Evolutionary conservation across 306 rosid genomes (phyloP).

Genomic region (Gastrolobium villosum): DNA sequence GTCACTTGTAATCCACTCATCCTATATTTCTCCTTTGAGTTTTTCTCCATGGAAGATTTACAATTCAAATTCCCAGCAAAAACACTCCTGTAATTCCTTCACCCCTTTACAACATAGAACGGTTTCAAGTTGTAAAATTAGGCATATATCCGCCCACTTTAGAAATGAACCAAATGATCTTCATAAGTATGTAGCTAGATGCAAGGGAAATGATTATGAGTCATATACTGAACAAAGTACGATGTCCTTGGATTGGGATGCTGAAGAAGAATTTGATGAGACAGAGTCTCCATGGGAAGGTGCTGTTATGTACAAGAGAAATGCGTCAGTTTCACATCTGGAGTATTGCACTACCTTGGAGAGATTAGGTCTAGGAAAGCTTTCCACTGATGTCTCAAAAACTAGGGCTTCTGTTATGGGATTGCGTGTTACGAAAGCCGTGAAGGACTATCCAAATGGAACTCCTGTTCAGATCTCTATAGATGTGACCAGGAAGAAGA

Average conservation of each 20-base stretch:
- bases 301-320: conserved; percentile 83
- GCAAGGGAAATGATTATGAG: conserved; percentile 54
- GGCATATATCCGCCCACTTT: conserved; percentile 17
- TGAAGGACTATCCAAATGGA: conserved; percentile 79
- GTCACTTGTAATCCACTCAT: conserved; percentile 63
- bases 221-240: conserved; percentile 49
- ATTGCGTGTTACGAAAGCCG: conserved; percentile 76
- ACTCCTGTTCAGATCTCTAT: conserved; percentile 94
- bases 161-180: conserved; percentile 39
- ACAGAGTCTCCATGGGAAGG: conserved; percentile 87
- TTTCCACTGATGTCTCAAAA: conserved; percentile 78
- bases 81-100: conserved; percentile 36
- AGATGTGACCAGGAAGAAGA: conserved; percentile 77
- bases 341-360: conserved; percentile 97
- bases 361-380: conserved; percentile 81
- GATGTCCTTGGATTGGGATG: conserved; percentile 55
- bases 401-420: conserved; percentile 86
- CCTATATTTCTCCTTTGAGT: conserved; percentile 56
- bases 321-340: conserved; percentile 64
- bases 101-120: conserved; percentile 47
- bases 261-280: conserved; percentile 63
- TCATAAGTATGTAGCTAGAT: conserved; percentile 45
- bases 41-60: conserved; percentile 39
- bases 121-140: conserved; percentile 24
- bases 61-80: conserved; percentile 49